A percentile compares a stretch with the other conserved stretches of the same genome.
Evolutionary conservation across 768 basidiomycete species (phyloP).

Genomic region (Dentipellis sp.): DNA sequence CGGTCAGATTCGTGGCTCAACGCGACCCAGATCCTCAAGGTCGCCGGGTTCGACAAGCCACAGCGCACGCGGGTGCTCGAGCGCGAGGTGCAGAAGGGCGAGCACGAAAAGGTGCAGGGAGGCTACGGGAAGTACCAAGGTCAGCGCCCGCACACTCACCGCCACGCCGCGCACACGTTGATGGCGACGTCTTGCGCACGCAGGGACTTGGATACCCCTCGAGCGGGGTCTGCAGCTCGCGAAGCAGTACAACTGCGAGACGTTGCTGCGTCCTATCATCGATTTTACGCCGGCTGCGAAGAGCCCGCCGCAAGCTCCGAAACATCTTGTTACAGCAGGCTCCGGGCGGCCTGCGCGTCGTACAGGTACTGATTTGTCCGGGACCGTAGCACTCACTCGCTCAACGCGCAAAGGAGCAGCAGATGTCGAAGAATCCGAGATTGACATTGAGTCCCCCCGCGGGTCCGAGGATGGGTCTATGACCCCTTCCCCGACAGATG

Average conservation of each 20-base stretch:
- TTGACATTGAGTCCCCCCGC: constrained; percentile 56
- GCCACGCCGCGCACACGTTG: background rate
- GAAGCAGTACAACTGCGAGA: constrained; percentile 89
- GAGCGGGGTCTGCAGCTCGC: constrained; percentile 81
- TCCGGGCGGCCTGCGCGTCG: constrained; percentile 32
- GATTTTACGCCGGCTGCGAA: constrained; percentile 86
- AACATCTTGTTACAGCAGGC: constrained; percentile 80
- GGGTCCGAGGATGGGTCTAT: constrained; percentile 84
- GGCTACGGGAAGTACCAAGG: constrained; percentile 99
- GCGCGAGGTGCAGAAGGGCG: constrained; percentile 96
- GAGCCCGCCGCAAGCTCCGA: constrained; percentile 92
- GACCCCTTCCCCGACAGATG: constrained; percentile 83
- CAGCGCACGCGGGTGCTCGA: constrained; percentile 96
- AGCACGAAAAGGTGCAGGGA: constrained; percentile 98
- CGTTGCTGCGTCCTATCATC: constrained; percentile 81
- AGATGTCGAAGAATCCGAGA: constrained; percentile 44
- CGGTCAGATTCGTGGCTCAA: constrained; percentile 96
- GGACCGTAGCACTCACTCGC: constrained; percentile 38
- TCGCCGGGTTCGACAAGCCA: constrained; percentile 98
- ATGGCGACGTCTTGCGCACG: background rate
- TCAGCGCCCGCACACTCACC: constrained; percentile 24
- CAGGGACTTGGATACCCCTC: constrained; percentile 98
- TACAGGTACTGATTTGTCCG: constrained; percentile 14
- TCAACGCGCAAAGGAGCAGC: constrained; percentile 47
- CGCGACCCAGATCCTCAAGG: constrained; percentile 98